A percentile compares a stretch with the other conserved stretches of the same genome.
phyloP scores from a whole-genome alignment of 2,329 filamentous ascomycete species.

The Xylaria sp. region DNA sequence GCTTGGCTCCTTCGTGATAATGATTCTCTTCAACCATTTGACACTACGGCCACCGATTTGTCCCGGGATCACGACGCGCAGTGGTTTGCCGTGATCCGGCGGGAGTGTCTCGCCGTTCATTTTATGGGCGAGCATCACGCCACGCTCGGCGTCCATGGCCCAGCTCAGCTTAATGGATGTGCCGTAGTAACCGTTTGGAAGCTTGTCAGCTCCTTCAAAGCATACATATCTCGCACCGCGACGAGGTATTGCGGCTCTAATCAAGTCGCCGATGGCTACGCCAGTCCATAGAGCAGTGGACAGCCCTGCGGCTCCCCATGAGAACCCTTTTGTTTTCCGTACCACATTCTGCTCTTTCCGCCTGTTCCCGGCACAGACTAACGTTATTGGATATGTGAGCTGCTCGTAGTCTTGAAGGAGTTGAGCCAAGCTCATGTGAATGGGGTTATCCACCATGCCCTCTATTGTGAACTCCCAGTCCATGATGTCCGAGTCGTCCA shows the following conservation, averaged over 20 bases:
- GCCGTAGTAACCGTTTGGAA: conserved; percentile 89
- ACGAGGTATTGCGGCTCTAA: conserved; percentile 73
- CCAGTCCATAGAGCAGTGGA: conserved; percentile 92
- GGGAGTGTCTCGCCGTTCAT: conserved; percentile 88
- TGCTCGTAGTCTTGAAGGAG: conserved; percentile 81
- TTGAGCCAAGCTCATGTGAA: conserved; percentile 76
- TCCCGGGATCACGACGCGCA: conserved; percentile 85
- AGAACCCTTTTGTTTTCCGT: conserved; percentile 91
- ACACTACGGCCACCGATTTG: conserved; percentile 93
- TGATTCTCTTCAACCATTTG: conserved; percentile 88
- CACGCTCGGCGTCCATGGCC: conserved; percentile 83
- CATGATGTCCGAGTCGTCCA: conserved; percentile 75
- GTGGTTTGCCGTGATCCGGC: conserved; percentile 86
- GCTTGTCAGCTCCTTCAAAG: conserved; percentile 88
- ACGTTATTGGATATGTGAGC: conserved; percentile 84
- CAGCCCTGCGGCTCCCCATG: conserved; percentile 88
- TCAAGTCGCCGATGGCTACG: conserved; percentile 76
- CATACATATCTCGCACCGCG: conserved; percentile 83
- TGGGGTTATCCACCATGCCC: conserved; percentile 81
- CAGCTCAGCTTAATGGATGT: conserved; percentile 89
- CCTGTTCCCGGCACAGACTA: conserved; percentile 92
- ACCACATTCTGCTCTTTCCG: conserved; percentile 94
- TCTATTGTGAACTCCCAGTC: conserved; percentile 87
- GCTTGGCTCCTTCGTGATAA: conserved; percentile 80
- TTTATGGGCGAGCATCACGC: conserved; percentile 86